phyloP scores from a whole-genome alignment of 2,329 filamentous ascomycete species.

The Hypoxylon sp. region DNA sequence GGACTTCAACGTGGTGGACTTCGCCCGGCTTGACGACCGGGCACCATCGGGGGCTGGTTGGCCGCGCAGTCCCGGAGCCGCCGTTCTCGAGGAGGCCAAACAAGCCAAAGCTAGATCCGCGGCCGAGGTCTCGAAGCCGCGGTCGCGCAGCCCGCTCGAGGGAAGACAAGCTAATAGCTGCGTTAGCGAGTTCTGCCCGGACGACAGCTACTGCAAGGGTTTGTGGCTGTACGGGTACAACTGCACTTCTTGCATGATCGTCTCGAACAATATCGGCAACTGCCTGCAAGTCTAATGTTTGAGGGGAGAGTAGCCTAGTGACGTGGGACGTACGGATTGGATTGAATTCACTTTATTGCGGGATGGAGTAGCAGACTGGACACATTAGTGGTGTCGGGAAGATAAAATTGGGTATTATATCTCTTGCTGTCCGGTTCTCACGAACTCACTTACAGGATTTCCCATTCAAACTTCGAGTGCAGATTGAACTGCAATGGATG shows the following conservation, averaged over 20 bases:
- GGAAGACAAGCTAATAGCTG: conserved; percentile 37
- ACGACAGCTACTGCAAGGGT: conserved; percentile 38
- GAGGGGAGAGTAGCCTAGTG: neutral
- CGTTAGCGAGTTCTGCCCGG: conserved; percentile 41
- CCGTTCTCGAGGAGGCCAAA: conserved; percentile 35
- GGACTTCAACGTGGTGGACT: conserved; percentile 42
- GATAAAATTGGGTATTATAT: neutral
- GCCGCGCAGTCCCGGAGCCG: conserved; percentile 31
- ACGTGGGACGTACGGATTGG: neutral
- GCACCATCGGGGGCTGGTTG: conserved; percentile 7
- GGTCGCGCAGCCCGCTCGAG: conserved; percentile 22
- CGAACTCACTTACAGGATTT: neutral
- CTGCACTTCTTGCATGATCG: conserved; percentile 35
- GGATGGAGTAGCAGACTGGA: neutral
- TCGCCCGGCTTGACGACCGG: conserved; percentile 30
- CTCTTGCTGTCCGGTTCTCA: neutral
- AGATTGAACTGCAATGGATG: neutral
- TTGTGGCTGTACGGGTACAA: conserved; percentile 38
- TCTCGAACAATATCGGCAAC: conserved; percentile 34
- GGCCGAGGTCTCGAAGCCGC: conserved; percentile 35
- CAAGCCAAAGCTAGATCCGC: conserved; percentile 29
- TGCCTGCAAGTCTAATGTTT: conserved; percentile 27
- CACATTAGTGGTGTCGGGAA: neutral
- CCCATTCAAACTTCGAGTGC: neutral
- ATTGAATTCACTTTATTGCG: neutral